Evolutionary conservation across 352 stramenopile species (phyloP).

Genomic region (Phytophthora aleatoria): DNA sequence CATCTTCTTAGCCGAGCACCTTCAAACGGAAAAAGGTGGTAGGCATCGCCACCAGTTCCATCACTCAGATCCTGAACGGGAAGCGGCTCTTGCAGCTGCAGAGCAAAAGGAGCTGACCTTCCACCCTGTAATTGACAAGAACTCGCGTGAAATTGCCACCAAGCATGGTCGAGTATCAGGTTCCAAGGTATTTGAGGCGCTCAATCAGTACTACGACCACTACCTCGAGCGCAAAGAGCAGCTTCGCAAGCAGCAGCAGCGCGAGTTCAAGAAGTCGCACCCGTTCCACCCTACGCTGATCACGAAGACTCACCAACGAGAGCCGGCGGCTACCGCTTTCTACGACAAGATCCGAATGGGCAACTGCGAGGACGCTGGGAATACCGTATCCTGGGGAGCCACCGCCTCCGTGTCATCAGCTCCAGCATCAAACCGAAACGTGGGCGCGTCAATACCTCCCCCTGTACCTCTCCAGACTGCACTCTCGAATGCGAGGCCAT

Average conservation of each 20-base stretch:
- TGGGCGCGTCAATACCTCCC: conserved; percentile 9
- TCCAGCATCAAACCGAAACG: conserved; percentile 5
- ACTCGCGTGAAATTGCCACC: conserved; percentile 60
- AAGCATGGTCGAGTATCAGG: conserved; percentile 65
- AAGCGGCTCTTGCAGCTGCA: conserved; percentile 23
- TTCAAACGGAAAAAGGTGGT: conserved; percentile 46
- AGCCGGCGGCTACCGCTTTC: conserved; percentile 45
- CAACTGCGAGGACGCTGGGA: conserved; percentile 21
- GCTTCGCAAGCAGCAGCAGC: conserved; percentile 53
- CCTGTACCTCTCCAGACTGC: conserved; percentile 47
- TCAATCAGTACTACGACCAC: conserved; percentile 79
- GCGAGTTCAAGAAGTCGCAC: conserved; percentile 60
- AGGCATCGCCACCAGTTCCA: conserved; percentile 28
- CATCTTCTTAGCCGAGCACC: conserved; percentile 62
- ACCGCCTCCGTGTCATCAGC: conserved; percentile 17
- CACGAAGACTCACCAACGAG: conserved; percentile 50
- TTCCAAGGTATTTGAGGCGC: conserved; percentile 65
- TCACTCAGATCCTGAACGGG: conserved; percentile 20
- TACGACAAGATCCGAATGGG: conserved; percentile 56
- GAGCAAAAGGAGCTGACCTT: conserved; percentile 72
- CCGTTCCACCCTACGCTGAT: conserved; percentile 69
- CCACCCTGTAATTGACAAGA: conserved; percentile 68
- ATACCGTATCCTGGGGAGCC: conserved; percentile 1
- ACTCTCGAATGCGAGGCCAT: conserved; percentile 57
- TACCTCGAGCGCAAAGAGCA: conserved; percentile 67